These are phyloP conservation scores for Typha latifolia DNA, from an alignment of 176 grass and related monocot species.

Conservation along the genomic window DNA sequence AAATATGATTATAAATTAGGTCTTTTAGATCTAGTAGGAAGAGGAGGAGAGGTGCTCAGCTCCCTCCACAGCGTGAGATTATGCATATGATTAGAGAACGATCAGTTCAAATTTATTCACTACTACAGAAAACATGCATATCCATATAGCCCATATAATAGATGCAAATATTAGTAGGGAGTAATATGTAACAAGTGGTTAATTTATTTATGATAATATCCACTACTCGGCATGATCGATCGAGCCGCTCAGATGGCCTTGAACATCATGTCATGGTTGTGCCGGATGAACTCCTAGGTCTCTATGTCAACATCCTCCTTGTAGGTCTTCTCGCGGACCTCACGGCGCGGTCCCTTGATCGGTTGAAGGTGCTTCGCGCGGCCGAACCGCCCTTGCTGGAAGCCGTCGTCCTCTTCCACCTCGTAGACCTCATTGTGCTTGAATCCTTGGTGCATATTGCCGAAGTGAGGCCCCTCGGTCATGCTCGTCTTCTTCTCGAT, in stretches of 20 bases:
- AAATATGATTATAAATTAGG: too few species aligned
- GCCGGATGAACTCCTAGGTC: not conserved
- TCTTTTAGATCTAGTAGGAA: too few species aligned
- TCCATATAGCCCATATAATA: too few species aligned
- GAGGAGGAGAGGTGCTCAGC: too few species aligned
- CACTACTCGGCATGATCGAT: not conserved
- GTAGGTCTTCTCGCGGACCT: not conserved
- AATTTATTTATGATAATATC: too few species aligned
- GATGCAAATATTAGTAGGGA: too few species aligned
- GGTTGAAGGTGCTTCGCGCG: too few species aligned
- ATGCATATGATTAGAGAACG: too few species aligned
- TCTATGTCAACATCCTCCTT: not conserved
- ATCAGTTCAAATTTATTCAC: too few species aligned
- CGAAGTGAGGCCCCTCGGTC: not conserved
- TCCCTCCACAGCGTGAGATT: too few species aligned
- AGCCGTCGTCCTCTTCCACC: not conserved
- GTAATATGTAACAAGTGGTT: too few species aligned
- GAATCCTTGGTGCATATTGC: not conserved
- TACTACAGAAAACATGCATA: too few species aligned
- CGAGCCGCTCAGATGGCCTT: not conserved
- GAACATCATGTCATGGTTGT: not conserved
- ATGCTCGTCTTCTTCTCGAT: conserved; percentile 1
- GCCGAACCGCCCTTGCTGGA: not conserved
- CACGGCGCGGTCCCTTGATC: not conserved
- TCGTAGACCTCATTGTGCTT: not conserved